Conservation (phyloP, 2,329 filamentous ascomycete genomes). For the Fusarium nygamai region DNA sequence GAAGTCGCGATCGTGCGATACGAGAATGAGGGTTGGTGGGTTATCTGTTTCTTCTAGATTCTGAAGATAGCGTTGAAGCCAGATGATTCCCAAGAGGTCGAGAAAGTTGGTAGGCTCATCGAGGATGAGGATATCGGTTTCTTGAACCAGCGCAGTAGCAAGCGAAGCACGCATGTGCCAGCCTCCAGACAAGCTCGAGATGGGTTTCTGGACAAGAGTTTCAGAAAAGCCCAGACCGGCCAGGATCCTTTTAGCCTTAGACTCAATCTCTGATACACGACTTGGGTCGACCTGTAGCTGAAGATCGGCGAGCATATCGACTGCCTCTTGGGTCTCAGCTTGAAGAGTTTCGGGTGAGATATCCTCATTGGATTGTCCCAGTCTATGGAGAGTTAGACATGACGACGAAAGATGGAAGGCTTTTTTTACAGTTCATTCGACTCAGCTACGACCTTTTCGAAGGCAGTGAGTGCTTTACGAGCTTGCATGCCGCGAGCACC, state of each 20-base stretch:
- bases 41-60: slow-evolving; percentile 61
- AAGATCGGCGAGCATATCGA: slow-evolving; percentile 74
- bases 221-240: slow-evolving; percentile 77
- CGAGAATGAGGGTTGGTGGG: slow-evolving; percentile 76
- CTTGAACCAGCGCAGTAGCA: slow-evolving; percentile 73
- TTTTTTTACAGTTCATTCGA: slow-evolving; percentile 60
- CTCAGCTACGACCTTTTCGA: slow-evolving; percentile 73
- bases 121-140: slow-evolving; percentile 80
- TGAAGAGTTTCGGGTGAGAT: slow-evolving; percentile 68
- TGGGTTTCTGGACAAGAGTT: slow-evolving; percentile 65
- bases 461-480: slow-evolving; percentile 75
- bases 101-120: slow-evolving; percentile 92
- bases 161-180: slow-evolving; percentile 78
- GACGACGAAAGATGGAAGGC: rapidly evolving
- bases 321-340: slow-evolving; percentile 73
- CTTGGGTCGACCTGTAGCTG: slow-evolving; percentile 74
- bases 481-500: slow-evolving; percentile 79
- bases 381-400: slow-evolving; percentile 41
- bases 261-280: slow-evolving; percentile 71
- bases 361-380: slow-evolving; percentile 63
- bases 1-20: slow-evolving; percentile 88
- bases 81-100: slow-evolving; percentile 84
- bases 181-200: slow-evolving; percentile 77
- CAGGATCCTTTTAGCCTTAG: slow-evolving; percentile 72
- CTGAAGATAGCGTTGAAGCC: slow-evolving; percentile 79